Evolutionary conservation across 805 yeast genomes (phyloP).

Genomic region (Schwanniomyces yamadae): DNA sequence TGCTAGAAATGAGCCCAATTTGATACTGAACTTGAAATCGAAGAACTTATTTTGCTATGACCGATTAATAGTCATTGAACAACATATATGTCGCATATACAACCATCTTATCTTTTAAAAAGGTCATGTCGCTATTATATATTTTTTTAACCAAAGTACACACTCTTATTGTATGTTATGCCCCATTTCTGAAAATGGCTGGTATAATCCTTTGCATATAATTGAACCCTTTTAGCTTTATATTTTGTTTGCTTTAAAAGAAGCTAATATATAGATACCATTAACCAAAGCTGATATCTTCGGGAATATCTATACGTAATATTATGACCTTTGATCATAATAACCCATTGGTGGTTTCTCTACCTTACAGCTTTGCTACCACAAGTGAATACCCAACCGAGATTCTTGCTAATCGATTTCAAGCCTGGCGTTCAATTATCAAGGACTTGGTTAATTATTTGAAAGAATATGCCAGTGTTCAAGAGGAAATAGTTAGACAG

Average conservation of each 20-base stretch:
- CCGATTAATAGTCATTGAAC: too few species aligned
- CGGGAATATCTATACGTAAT: conserved; percentile 1
- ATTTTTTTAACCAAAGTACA: background rate
- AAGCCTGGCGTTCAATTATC: conserved; percentile 82
- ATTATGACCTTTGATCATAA: conserved; percentile 12
- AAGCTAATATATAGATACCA: too few species aligned
- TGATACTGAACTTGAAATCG: too few species aligned
- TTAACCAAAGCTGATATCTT: background rate
- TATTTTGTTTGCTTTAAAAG: too few species aligned
- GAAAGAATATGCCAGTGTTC: conserved; percentile 76
- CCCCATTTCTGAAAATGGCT: conserved; percentile 2
- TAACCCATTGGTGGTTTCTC: conserved; percentile 40
- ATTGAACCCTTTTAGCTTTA: too few species aligned
- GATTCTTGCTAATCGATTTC: conserved; percentile 75
- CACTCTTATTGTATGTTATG: background rate
- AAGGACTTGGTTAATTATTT: conserved; percentile 73
- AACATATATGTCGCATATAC: too few species aligned
- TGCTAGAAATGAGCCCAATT: too few species aligned
- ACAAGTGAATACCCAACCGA: conserved; percentile 72
- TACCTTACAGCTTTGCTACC: conserved; percentile 35
- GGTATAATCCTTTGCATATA: too few species aligned
- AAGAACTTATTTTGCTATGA: too few species aligned
- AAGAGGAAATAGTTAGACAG: conserved; percentile 85
- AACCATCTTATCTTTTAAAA: too few species aligned
- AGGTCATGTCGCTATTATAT: too few species aligned